A percentile compares a stretch with the other conserved stretches of the same genome.
phyloP scores from a whole-genome alignment of 306 rosid species.

The Aeschynomene evenia region DNA sequence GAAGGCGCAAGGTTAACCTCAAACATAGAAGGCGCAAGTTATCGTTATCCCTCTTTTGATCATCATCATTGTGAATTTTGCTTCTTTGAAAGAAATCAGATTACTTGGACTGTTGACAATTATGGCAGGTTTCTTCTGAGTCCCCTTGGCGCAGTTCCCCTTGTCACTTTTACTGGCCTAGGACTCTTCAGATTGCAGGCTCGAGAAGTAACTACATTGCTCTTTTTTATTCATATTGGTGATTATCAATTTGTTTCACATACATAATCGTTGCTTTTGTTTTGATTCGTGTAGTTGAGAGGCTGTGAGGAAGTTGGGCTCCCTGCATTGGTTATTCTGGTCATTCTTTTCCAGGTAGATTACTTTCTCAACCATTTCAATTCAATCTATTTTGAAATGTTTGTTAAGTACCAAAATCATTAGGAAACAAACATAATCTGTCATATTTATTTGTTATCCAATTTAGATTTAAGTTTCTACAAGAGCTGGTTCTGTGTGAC shows the following conservation, averaged over 20 bases:
- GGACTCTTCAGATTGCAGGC: slow-evolving; percentile 66
- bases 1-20: too few relatives aligned
- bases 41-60: too few relatives aligned
- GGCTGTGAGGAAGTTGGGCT: slow-evolving; percentile 89
- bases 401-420: background rate
- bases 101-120: too few relatives aligned
- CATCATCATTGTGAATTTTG: too few relatives aligned
- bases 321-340: slow-evolving; percentile 65
- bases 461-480: background rate
- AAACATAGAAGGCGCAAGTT: too few relatives aligned
- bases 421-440: background rate
- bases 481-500: background rate
- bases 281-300: slow-evolving; percentile 61
- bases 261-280: slow-evolving; percentile 1
- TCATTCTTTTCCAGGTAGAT: slow-evolving; percentile 70
- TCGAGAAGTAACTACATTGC: slow-evolving; percentile 51
- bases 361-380: slow-evolving; percentile 11
- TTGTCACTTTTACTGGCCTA: slow-evolving; percentile 81
- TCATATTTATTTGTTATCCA: background rate
- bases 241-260: slow-evolving; percentile 24
- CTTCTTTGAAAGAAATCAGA: too few relatives aligned
- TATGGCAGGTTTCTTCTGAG: too few relatives aligned
- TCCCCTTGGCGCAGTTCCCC: too few relatives aligned
- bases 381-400: slow-evolving; percentile 5
- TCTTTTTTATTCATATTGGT: background rate